phyloP scores from a whole-genome alignment of 805 yeast genomes.

The Metschnikowia borealis region DNA sequence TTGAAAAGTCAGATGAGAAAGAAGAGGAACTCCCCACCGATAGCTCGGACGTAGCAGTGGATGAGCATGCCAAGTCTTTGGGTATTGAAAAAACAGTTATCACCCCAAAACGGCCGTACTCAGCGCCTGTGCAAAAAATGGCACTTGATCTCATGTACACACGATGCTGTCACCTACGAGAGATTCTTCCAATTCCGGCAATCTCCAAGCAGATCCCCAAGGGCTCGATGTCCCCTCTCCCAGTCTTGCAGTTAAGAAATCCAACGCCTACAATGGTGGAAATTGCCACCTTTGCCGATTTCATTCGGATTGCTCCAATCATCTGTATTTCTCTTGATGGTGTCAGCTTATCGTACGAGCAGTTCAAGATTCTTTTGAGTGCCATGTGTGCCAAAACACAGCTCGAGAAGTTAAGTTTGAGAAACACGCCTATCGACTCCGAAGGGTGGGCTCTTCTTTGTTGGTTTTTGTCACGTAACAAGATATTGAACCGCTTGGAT shows the following conservation, averaged over 20 bases:
- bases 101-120: constrained; percentile 17
- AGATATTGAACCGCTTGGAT: constrained; percentile 56
- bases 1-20: constrained; percentile 16
- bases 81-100: constrained; percentile 16
- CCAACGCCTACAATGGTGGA: constrained; percentile 91
- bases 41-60: constrained; percentile 8
- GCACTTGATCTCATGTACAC: constrained; percentile 76
- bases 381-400: constrained; percentile 64
- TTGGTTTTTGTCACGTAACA: constrained; percentile 65
- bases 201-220: constrained; percentile 77
- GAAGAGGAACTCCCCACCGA: constrained; percentile 8
- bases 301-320: constrained; percentile 79
- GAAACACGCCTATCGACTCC: constrained; percentile 70
- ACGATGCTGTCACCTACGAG: constrained; percentile 88
- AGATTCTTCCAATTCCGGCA: constrained; percentile 88
- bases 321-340: constrained; percentile 76
- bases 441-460: constrained; percentile 79
- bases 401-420: constrained; percentile 67
- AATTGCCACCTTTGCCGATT: constrained; percentile 83
- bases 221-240: constrained; percentile 72
- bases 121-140: constrained; percentile 39
- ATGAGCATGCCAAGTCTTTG: constrained; percentile 12
- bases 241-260: constrained; percentile 67
- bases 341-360: constrained; percentile 65
- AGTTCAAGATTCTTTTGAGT: constrained; percentile 69